Percentiles rank a stretch among this genome's conserved stretches.
Evolutionary conservation across 2,329 filamentous ascomycete genomes (phyloP).

Genomic region (Lasiodiplodia hormozganensis): DNA sequence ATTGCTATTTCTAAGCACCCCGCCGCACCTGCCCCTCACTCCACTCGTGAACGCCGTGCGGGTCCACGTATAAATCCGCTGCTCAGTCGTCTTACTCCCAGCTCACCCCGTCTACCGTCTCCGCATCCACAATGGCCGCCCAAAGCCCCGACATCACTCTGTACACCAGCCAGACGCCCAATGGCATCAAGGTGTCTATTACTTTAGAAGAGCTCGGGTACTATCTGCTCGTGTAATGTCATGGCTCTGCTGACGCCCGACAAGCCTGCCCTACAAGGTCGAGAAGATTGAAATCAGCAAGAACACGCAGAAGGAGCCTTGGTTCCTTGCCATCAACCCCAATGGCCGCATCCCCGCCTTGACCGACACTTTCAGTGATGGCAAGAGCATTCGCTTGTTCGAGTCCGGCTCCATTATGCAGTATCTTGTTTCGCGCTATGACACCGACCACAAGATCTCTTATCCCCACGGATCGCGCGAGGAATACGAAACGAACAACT

Average conservation of each 20-base stretch:
- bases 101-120: neutral
- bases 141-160: constrained; percentile 65
- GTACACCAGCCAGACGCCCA: constrained; percentile 84
- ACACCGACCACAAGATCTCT: constrained; percentile 80
- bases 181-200: constrained; percentile 90
- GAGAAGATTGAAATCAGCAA: constrained; percentile 74
- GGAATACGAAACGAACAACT: constrained; percentile 80
- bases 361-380: constrained; percentile 79
- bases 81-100: neutral
- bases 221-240: neutral
- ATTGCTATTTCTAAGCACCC: constrained; percentile 26
- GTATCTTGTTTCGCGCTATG: constrained; percentile 83
- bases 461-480: constrained; percentile 74
- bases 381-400: constrained; percentile 76
- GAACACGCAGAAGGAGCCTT: constrained; percentile 82
- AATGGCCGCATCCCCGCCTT: constrained; percentile 91
- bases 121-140: constrained; percentile 24
- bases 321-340: constrained; percentile 91
- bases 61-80: constrained; percentile 10
- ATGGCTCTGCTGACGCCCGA: constrained; percentile 9
- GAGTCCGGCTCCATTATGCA: constrained; percentile 85
- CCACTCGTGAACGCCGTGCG: constrained; percentile 1
- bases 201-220: constrained; percentile 77
- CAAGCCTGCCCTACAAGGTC: constrained; percentile 74
- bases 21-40: constrained; percentile 21